Base-by-base conservation (phyloP, 163 green algal species). In the Chlamydomonas reinhardtii region DNA sequence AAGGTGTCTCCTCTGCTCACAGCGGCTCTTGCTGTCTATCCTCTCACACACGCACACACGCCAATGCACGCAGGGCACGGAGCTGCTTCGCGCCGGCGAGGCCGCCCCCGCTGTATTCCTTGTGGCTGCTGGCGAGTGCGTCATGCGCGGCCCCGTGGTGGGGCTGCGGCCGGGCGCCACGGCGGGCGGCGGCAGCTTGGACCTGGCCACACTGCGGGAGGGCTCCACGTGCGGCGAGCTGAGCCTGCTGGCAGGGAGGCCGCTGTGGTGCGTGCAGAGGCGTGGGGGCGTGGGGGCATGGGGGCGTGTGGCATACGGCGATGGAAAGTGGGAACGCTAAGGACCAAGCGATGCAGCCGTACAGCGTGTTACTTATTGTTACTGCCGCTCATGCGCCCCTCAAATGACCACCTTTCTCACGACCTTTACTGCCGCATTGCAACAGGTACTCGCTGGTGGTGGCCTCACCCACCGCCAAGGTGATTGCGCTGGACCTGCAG, bases 261-360 rank as follows among this genome's bases (percentile, higher is more conserved):
- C 85, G 61, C 77, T 90, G 32, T 90, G 85, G 85, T 86, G 71
- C 27, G 80, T 24, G 64, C n/a, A n/a, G n/a, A n/a, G n/a, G n/a
- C n/a, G n/a, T n/a, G 29, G 12, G 8, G 15, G 64, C 12, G 4
- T 2, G n/a, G 29, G 9, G 64, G 17, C 1, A 9, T 34, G 29
- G 48, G 48, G 12, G 1, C 5, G 1, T 56, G 48, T 56, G 48
- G 11, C 39, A 48, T 8, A 14, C 39, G 39, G 48, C 14, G 48
- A 20, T 14, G 14, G 6, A 17, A 56, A 56, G 11, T 54, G 8
- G 11, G 8, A 54, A 54, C 8, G 43, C 6, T 54, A 54, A 11
- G 43, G 43, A n/a, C n/a, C n/a, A n/a, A n/a, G n/a, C n/a, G n/a
- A n/a, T n/a, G n/a, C n/a, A n/a, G n/a, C n/a, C n/a, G n/a, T n/a